Evolutionary conservation across 768 basidiomycete species (phyloP).

Genomic region (Termitomyces heimii): DNA sequence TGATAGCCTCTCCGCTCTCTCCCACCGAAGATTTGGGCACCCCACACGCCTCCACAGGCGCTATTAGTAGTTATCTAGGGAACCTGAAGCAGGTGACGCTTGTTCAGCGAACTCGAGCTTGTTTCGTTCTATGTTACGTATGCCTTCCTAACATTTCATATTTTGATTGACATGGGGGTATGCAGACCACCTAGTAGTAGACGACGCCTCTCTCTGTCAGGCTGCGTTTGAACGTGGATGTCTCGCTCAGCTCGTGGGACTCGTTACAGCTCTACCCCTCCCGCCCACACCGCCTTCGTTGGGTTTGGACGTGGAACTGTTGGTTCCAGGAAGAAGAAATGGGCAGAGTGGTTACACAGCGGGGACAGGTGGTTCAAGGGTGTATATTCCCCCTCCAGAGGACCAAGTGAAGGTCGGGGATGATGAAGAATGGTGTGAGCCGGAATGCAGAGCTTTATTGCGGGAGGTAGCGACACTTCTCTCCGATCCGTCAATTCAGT

Average conservation of each 20-base stretch:
- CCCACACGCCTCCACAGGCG: not conserved
- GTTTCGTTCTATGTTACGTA: conserved; percentile 70
- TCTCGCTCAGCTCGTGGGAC: conserved; percentile 43
- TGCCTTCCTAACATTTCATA: not conserved
- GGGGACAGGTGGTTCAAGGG: not conserved
- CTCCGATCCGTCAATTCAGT: not conserved
- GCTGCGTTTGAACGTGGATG: conserved; percentile 68
- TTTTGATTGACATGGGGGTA: not conserved
- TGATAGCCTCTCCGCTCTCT: conserved; percentile 35
- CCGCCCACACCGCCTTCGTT: conserved; percentile 7
- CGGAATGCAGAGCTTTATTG: conserved; percentile 49
- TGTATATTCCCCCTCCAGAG: not conserved
- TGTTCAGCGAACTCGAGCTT: conserved; percentile 31
- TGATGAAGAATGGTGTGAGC: conserved; percentile 45
- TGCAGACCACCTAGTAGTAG: conserved; percentile 61
- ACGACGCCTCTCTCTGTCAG: conserved; percentile 62
- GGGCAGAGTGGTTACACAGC: not conserved
- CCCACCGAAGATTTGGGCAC: not conserved
- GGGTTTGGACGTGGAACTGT: not conserved
- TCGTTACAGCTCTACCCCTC: conserved; percentile 53
- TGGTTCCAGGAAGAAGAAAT: not conserved
- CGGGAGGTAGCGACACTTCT: conserved; percentile 52
- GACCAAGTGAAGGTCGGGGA: conserved; percentile 39
- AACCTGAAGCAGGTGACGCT: not conserved
- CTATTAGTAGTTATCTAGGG: not conserved